phyloP scores from a whole-genome alignment of 768 basidiomycete genomes.

The Clitopilus hobsonii region DNA sequence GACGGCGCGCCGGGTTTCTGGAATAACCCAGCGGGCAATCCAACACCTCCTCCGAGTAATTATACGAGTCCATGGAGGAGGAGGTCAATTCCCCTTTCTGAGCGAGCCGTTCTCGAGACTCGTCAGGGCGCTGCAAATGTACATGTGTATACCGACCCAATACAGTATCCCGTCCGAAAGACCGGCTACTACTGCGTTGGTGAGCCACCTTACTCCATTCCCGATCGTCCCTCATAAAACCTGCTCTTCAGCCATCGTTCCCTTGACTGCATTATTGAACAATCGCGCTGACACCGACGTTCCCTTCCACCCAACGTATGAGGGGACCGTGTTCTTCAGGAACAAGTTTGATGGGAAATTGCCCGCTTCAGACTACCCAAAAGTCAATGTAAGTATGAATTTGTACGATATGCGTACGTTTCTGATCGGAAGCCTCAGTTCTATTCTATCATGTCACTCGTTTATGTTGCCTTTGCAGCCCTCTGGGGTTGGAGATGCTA shows the following conservation, averaged over 20 bases:
- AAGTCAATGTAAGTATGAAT: constrained; percentile 72
- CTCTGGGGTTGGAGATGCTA: constrained; percentile 86
- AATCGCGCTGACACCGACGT: constrained; percentile 42
- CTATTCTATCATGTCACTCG: constrained; percentile 78
- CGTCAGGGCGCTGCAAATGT: constrained; percentile 39
- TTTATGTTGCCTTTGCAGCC: constrained; percentile 65
- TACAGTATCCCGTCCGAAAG: constrained; percentile 77
- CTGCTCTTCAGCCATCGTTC: constrained; percentile 73
- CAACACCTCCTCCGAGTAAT: constrained; percentile 44
- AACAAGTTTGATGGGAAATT: constrained; percentile 88
- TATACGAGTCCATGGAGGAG: constrained; percentile 47
- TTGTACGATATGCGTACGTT: not conserved
- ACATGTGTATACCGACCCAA: constrained; percentile 60
- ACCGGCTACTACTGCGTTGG: constrained; percentile 98
- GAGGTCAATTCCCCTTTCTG: not conserved
- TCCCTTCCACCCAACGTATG: constrained; percentile 71
- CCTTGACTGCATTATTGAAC: constrained; percentile 53
- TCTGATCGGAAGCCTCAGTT: constrained; percentile 47
- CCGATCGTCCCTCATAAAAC: not conserved
- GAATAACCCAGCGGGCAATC: constrained; percentile 58
- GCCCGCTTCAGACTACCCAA: constrained; percentile 93
- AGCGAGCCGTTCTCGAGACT: constrained; percentile 19
- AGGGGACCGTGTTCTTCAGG: constrained; percentile 76
- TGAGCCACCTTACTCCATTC: constrained; percentile 36
- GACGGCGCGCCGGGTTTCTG: constrained; percentile 34